phyloP scores from a whole-genome alignment of 2,329 filamentous ascomycete species.

The Fusarium euwallaceae region DNA sequence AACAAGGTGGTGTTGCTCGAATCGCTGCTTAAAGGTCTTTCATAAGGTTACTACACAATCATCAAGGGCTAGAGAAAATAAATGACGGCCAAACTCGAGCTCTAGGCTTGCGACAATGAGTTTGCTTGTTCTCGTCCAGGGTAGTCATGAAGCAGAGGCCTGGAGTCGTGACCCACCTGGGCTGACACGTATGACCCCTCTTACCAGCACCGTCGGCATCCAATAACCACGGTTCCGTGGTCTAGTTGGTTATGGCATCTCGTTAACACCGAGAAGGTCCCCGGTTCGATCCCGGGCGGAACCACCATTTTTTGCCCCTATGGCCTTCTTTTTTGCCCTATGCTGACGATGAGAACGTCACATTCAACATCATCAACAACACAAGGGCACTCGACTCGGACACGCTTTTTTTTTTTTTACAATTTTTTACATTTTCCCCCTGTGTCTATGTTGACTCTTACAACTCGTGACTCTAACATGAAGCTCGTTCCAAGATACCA shows the following conservation, averaged over 20 bases:
- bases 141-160: not conserved
- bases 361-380: not conserved
- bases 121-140: not conserved
- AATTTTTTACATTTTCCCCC: not conserved
- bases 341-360: not conserved
- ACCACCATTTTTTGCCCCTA: slow-evolving; percentile 40
- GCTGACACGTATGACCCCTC: fast-evolving
- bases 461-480: not conserved
- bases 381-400: not conserved
- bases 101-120: not conserved
- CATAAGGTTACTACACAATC: not conserved
- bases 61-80: too few relatives aligned
- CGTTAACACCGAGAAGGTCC: slow-evolving; percentile 51
- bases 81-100: not conserved
- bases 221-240: slow-evolving; percentile 42
- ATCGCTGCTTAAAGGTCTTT: too few relatives aligned
- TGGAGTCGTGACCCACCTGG: too few relatives aligned
- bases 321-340: not conserved
- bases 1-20: too few relatives aligned
- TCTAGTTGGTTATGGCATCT: slow-evolving; percentile 52
- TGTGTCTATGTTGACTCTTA: not conserved
- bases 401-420: not conserved
- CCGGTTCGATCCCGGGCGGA: slow-evolving; percentile 50
- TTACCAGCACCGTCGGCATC: fast-evolving
- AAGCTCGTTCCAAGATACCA: not conserved